phyloP scores from a whole-genome alignment of 805 yeast species.

The Lachancea thermotolerans region DNA sequence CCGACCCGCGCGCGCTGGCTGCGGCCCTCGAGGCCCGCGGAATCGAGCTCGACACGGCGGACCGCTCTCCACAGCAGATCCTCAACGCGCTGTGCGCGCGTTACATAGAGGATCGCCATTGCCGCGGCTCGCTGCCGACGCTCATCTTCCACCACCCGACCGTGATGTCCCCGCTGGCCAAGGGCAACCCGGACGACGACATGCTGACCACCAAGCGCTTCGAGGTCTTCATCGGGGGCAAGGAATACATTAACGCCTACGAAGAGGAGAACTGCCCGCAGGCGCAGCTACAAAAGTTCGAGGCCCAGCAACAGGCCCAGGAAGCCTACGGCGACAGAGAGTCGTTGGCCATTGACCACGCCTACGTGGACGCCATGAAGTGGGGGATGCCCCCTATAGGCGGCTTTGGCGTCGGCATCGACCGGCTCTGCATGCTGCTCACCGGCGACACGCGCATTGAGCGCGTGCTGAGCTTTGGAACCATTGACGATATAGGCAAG shows the following conservation, averaged over 20 bases:
- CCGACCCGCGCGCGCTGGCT: constrained; percentile 15
- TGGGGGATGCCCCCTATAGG: constrained; percentile 97
- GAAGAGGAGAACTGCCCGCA: constrained; percentile 93
- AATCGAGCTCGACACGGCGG: constrained; percentile 28
- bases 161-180: constrained; percentile 80
- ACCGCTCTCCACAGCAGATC: constrained; percentile 49
- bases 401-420: constrained; percentile 96
- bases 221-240: constrained; percentile 74
- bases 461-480: constrained; percentile 69
- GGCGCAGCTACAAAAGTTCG: constrained; percentile 58
- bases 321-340: constrained; percentile 50
- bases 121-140: constrained; percentile 48
- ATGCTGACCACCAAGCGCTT: constrained; percentile 56
- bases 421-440: constrained; percentile 75
- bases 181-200: constrained; percentile 40
- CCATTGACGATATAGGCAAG: constrained; percentile 57
- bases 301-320: constrained; percentile 46
- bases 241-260: constrained; percentile 85
- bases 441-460: constrained; percentile 62
- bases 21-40: constrained; percentile 1
- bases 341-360: constrained; percentile 60
- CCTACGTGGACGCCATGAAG: constrained; percentile 70
- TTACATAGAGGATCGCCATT: constrained; percentile 56
- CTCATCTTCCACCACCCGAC: constrained; percentile 81
- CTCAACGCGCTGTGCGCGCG: constrained; percentile 56